Evolutionary conservation across 202 grass and related monocot genomes (phyloP), one percentile per base, ranked within the genome.

Genomic region (Zizania palustris): DNA sequence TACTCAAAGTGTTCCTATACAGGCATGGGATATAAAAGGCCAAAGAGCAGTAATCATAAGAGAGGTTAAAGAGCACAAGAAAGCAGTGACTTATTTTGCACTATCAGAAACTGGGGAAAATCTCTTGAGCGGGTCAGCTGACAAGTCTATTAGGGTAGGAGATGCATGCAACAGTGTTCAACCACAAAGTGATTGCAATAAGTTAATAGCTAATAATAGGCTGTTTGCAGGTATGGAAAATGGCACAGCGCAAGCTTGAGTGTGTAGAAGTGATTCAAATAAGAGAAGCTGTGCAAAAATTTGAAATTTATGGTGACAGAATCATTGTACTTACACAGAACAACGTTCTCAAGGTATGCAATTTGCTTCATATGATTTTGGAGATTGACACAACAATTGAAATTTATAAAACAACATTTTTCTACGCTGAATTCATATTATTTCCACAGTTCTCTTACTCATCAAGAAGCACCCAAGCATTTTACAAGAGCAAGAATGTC

Each of bases 11-110:
- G 14, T 71, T 81, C 69, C 36, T 81, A 33, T 45, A 70, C 77
- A 99, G 96, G 91, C 92, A 75, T 99, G 91, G 96, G 96, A 99
- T 73, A 99, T 99, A 72, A 95, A 85, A 80, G 85, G 85, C 36
- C 85, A 95, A 80, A 95, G 85, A 73, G 83, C 89, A 37, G 62
- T 89, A 85, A 86, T 95, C 35, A 80, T 88, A 72, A 86, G 83
- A 75, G 96, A 99, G 75, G 80, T 88, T 63, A 90, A 82, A 86
- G 91, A 92, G 74, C 96, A 99, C 83, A 99, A 83, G 78, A 89
- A 63, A 53, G 71, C 89, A 13, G 87, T 99, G 18, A 95, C 89
- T 51, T 92, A 89, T 77, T 99, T 99, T 69, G 73, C 77, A 64
- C 56, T 92, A 87, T 93, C 86, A 55, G 87, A 92, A 71, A 75